Percentiles rank a stretch among this genome's conserved stretches.
Conservation (phyloP, 164 flowering plant genomes). For the Macadamia integrifolia region DNA sequence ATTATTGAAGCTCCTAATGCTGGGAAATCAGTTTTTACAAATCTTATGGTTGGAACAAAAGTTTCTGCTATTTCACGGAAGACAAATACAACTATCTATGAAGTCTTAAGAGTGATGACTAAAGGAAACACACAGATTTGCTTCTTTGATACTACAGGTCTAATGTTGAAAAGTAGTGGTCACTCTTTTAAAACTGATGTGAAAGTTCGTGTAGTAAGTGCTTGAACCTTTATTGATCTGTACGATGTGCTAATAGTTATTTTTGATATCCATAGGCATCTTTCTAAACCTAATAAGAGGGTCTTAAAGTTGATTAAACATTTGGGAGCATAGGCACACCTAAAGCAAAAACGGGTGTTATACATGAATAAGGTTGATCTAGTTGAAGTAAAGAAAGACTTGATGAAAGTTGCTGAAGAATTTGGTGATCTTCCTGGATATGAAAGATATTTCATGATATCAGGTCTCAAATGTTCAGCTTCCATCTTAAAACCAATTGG, state of each 20-base stretch:
- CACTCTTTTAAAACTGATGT: conserved; percentile 53
- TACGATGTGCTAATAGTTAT: conserved; percentile 85
- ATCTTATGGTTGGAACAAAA: conserved; percentile 89
- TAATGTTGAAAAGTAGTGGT: conserved; percentile 63
- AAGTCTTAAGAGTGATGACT: conserved; percentile 89
- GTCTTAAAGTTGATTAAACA: conserved; percentile 64
- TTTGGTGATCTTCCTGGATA: conserved; percentile 88
- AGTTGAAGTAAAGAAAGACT: conserved; percentile 76
- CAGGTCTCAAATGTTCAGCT: conserved; percentile 86
- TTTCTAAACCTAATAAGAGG: conserved; percentile 69
- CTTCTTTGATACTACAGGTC: conserved; percentile 96
- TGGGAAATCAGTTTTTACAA: conserved; percentile 88
- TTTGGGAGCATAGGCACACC: conserved; percentile 53
- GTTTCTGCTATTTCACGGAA: conserved; percentile 98
- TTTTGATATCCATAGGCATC: conserved; percentile 94
- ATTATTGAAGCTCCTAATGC: conserved; percentile 97
- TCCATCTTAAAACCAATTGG: too few relatives aligned
- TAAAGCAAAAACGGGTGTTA: conserved; percentile 75
- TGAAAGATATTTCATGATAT: conserved; percentile 87
- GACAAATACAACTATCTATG: conserved; percentile 89
- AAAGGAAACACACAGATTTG: conserved; percentile 91
- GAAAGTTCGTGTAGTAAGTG: conserved; percentile 71
- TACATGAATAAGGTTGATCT: conserved; percentile 95
- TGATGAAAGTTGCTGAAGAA: conserved; percentile 66
- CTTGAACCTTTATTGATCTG: conserved; percentile 71